Percentiles rank a stretch among this genome's conserved stretches.
These are phyloP conservation scores for Bipolaris sorokiniana DNA, from an alignment of 2,329 filamentous ascomycete species.

Conservation along the genomic window DNA sequence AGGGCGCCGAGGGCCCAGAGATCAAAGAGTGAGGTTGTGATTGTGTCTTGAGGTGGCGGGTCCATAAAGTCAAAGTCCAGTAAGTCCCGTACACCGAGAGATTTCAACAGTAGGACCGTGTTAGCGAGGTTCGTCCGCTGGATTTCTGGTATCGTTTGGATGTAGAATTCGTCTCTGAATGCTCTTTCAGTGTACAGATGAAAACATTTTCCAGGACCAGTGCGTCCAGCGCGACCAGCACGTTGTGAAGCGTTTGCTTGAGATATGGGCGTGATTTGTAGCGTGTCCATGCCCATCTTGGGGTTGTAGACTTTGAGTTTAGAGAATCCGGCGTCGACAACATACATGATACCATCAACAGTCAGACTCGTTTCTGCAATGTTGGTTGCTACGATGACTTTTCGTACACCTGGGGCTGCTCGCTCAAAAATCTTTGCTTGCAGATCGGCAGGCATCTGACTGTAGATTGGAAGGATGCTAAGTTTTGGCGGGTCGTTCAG, in stretches of 20 bases:
- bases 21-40: slow-evolving; percentile 95
- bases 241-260: slow-evolving; percentile 95
- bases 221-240: slow-evolving; percentile 90
- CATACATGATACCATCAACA: slow-evolving; percentile 98
- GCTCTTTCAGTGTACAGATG: slow-evolving; percentile 93
- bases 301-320: slow-evolving; percentile 99
- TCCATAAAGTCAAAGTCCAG: slow-evolving; percentile 99
- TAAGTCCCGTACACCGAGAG: slow-evolving; percentile 89
- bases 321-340: slow-evolving; percentile 93
- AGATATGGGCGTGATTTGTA: slow-evolving; percentile 96
- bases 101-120: slow-evolving; percentile 92
- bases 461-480: slow-evolving; percentile 96
- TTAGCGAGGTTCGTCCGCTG: slow-evolving; percentile 96
- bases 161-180: slow-evolving; percentile 94
- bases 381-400: slow-evolving; percentile 97
- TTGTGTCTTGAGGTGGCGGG: slow-evolving; percentile 95
- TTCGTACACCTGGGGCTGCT: slow-evolving; percentile 86
- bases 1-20: slow-evolving; percentile 94
- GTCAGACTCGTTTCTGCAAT: slow-evolving; percentile 98
- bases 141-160: slow-evolving; percentile 96
- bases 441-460: slow-evolving; percentile 97
- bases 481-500: slow-evolving; percentile 95
- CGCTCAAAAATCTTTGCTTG: slow-evolving; percentile 98
- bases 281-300: slow-evolving; percentile 98
- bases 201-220: slow-evolving; percentile 93